These are phyloP conservation scores for Leucocoprinus birnbaumii DNA, from an alignment of 768 basidiomycete species.

Conservation along the genomic window DNA sequence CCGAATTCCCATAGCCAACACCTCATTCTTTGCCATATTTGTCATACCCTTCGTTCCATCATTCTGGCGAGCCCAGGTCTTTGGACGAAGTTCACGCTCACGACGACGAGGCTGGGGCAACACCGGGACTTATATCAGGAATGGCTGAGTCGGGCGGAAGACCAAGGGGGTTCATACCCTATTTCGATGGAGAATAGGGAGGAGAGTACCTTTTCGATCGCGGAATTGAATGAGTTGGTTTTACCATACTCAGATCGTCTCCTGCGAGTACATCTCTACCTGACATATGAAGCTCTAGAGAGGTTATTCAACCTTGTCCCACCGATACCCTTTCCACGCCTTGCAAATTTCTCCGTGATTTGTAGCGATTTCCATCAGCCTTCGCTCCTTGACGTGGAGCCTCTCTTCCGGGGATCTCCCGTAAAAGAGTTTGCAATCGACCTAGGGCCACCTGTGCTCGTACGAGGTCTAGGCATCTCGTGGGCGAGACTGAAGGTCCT, in stretches of 20 bases:
- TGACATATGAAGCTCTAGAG: constrained; percentile 9
- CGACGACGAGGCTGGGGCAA: not conserved
- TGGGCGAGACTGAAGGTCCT: constrained; percentile 8
- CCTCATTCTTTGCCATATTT: constrained; percentile 6
- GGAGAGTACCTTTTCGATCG: constrained; percentile 1
- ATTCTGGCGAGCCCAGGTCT: not conserved
- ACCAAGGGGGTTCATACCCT: not conserved
- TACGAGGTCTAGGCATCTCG: constrained; percentile 8
- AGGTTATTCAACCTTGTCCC: not conserved
- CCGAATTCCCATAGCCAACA: not conserved
- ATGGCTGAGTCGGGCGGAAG: constrained; percentile 1
- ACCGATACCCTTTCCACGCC: not conserved
- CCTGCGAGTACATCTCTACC: constrained; percentile 1
- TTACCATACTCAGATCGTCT: not conserved
- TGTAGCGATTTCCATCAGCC: constrained; percentile 8
- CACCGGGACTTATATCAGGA: not conserved
- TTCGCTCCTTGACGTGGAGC: constrained; percentile 2
- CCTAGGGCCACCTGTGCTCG: constrained; percentile 5
- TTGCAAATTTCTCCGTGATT: constrained; percentile 2
- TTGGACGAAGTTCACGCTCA: constrained; percentile 7
- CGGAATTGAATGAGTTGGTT: constrained; percentile 6
- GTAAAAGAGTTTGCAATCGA: constrained; percentile 1
- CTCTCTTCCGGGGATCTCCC: constrained; percentile 1
- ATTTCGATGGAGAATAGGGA: constrained; percentile 10
- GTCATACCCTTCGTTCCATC: not conserved